Percentiles rank a stretch among this genome's conserved stretches.
Evolutionary conservation across 495 filamentous ascomycete genomes (phyloP).

Genomic region (Massariosphaeria phaeospora): DNA sequence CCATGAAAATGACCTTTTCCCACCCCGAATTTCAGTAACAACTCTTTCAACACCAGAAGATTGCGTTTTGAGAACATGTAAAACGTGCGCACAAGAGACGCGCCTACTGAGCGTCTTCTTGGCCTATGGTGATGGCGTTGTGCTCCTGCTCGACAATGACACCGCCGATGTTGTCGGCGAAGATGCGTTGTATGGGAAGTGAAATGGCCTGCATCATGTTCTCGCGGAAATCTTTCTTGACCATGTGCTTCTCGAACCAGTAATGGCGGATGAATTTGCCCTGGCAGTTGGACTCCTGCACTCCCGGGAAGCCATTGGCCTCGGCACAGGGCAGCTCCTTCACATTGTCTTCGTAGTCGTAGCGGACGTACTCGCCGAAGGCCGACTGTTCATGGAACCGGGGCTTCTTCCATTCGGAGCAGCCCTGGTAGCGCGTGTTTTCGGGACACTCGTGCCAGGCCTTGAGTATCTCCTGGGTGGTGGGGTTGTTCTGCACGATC

Average conservation of each 20-base stretch:
- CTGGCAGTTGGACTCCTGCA: constrained; percentile 14
- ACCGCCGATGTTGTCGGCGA: constrained; percentile 7
- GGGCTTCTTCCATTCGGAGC: constrained; percentile 37
- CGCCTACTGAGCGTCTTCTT: neutral
- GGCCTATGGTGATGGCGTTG: constrained; percentile 6
- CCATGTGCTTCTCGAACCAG: constrained; percentile 29
- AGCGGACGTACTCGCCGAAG: constrained; percentile 41
- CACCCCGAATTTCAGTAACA: no score
- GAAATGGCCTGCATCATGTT: constrained; percentile 31
- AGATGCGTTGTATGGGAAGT: constrained; percentile 20
- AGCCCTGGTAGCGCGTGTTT: constrained; percentile 36
- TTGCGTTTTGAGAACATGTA: no score
- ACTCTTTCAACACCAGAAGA: no score
- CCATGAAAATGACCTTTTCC: no score
- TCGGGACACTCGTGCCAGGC: constrained; percentile 42
- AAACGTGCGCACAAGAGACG: no score
- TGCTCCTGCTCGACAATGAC: constrained; percentile 1
- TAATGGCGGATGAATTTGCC: constrained; percentile 31
- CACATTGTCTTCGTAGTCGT: constrained; percentile 37
- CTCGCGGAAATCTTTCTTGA: constrained; percentile 21
- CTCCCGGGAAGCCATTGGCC: constrained; percentile 35
- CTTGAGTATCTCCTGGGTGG: constrained; percentile 38
- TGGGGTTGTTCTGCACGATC: constrained; percentile 38
- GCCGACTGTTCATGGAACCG: constrained; percentile 43
- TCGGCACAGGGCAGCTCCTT: constrained; percentile 41